Base-by-base conservation (phyloP, 495 filamentous ascomycete species). In the Patellaria atrata region DNA sequence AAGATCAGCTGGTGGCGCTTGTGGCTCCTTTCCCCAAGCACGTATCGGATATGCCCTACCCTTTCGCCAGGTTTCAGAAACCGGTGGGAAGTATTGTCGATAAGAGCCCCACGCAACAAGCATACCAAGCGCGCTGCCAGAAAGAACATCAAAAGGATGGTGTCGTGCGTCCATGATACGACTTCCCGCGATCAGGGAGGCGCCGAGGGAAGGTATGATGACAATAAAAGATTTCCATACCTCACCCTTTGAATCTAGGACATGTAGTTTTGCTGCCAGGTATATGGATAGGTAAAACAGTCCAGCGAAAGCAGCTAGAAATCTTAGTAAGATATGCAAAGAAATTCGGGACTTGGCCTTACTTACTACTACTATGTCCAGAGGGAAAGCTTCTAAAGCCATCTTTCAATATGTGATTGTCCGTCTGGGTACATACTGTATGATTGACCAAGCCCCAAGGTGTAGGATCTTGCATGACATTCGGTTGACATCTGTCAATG, bases 81-180 rank as follows among this genome's bases (percentile, higher is more conserved):
- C 41, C 2, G 72, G 52, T 9, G 73, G 73, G 44, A 56, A 56
- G 33, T 56, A 56, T 33, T 56, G 53, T 12, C 53, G 44, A 33
- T 56, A 56, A 3, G 48, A 30, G 15, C 28, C 47, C 51, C 51
- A 56, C 44, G 51, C 53, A 7, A 55, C 52, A 8, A 55, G 38
- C 5, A 52, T 52, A 21, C 53, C 53, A 11, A 56, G n/a, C 3
- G 41, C n/a, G 30, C 45, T 48, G 5, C 83, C 82, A 17, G 77
- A 80, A 15, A 93, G 63, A 27, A 91, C 84, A 40, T 93, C 84
- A 56, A 93, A 91, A 9, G 77, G 80, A 57, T 91, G 82, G 45
- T 93, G 84, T 6, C 82, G 68, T 48, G 79, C 83, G 50, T 93
- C 84, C 65, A 83, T 72, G 31, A 71, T 72, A 16, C 70, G 65